phyloP scores from a whole-genome alignment of 495 filamentous ascomycete species.

The Daldinia caldariorum region DNA sequence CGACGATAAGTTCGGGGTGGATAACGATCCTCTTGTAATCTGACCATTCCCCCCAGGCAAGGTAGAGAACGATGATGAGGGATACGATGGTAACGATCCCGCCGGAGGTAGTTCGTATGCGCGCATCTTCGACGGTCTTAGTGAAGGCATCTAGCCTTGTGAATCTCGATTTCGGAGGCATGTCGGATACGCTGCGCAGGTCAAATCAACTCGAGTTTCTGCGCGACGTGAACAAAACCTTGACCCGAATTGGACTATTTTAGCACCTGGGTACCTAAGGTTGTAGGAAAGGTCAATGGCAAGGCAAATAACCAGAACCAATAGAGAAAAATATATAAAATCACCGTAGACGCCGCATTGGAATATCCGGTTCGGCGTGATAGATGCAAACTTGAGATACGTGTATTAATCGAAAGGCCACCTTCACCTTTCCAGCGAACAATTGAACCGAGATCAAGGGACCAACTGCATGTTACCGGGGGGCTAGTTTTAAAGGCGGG shows the following conservation, averaged over 20 bases:
- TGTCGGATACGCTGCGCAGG: constrained; percentile 45
- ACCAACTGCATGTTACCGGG: background rate
- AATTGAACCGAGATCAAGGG: constrained; percentile 13
- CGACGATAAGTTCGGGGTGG: constrained; percentile 91
- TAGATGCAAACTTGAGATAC: constrained; percentile 25
- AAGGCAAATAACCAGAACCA: constrained; percentile 9
- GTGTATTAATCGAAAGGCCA: constrained; percentile 44
- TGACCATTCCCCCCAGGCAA: constrained; percentile 94
- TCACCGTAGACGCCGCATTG: constrained; percentile 43
- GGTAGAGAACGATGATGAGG: constrained; percentile 83
- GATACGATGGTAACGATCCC: constrained; percentile 94
- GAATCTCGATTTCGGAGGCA: constrained; percentile 82
- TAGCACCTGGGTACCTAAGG: background rate
- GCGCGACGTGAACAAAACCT: constrained; percentile 17
- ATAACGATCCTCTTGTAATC: constrained; percentile 90
- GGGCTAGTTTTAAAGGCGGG: background rate
- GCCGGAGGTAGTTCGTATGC: constrained; percentile 95
- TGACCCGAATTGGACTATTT: background rate
- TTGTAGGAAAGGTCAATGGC: constrained; percentile 16
- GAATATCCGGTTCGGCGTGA: constrained; percentile 23
- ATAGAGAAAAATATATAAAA: constrained; percentile 29
- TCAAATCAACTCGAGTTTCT: constrained; percentile 23
- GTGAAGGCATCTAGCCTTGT: constrained; percentile 97
- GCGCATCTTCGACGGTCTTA: constrained; percentile 98
- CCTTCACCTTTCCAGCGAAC: constrained; percentile 44